Evolutionary conservation across 208 protist genomes (phyloP).

Genomic region (Wallacemonas sp.): DNA sequence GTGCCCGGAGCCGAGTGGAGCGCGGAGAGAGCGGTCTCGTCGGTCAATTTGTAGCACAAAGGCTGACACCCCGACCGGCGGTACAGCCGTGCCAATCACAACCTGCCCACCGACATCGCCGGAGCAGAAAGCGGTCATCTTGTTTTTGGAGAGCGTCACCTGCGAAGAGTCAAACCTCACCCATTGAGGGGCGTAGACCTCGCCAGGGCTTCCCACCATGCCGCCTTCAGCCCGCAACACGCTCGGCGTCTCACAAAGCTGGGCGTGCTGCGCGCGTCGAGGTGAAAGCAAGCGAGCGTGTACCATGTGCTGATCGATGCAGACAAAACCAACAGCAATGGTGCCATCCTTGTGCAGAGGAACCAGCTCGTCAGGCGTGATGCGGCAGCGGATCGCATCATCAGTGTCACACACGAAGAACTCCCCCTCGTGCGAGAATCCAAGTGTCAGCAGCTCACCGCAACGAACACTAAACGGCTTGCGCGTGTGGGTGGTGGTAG

Average conservation of each 20-base stretch:
- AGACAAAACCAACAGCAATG: conserved; percentile 47
- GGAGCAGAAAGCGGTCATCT: conserved; percentile 57
- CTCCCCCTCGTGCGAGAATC: conserved; percentile 74
- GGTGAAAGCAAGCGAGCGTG: conserved; percentile 31
- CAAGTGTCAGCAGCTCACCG: conserved; percentile 68
- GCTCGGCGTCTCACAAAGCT: not conserved
- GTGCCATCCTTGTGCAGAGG: conserved; percentile 10
- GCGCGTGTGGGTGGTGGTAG: conserved; percentile 27
- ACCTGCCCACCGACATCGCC: conserved; percentile 61
- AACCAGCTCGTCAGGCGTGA: conserved; percentile 42
- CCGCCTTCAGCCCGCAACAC: not conserved
- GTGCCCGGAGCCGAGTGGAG: conserved; percentile 79
- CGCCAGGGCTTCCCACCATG: not conserved
- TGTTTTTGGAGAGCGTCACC: conserved; percentile 57
- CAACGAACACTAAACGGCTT: conserved; percentile 63
- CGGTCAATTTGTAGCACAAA: conserved; percentile 82
- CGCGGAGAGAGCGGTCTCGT: conserved; percentile 41
- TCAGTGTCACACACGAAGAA: conserved; percentile 81
- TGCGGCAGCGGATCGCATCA: conserved; percentile 69
- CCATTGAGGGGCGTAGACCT: conserved; percentile 62
- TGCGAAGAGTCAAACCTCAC: conserved; percentile 42
- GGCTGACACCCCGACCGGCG: conserved; percentile 51
- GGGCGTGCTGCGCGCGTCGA: conserved; percentile 21
- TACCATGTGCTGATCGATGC: conserved; percentile 49
- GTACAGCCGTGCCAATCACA: conserved; percentile 72